A percentile compares a stretch with the other conserved stretches of the same genome.
phyloP scores from a whole-genome alignment of 352 stramenopile species.

The Phytophthora fragariae region DNA sequence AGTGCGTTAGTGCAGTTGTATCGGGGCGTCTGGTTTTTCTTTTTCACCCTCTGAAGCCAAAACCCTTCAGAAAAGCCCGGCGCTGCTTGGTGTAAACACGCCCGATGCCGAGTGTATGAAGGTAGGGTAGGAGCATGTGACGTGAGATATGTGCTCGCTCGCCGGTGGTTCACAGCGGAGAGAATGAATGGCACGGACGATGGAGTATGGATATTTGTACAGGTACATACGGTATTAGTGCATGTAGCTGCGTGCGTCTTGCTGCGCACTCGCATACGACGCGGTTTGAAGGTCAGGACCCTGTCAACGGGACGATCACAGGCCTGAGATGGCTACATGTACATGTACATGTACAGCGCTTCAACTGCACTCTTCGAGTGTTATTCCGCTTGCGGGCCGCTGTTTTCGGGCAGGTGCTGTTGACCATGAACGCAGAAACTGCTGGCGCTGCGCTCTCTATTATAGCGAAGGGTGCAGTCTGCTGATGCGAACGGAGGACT shows the following conservation, averaged over 20 bases:
- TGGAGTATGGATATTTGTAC: too few relatives aligned
- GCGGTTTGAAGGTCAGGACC: background rate
- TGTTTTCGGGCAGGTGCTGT: background rate
- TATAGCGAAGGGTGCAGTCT: too few relatives aligned
- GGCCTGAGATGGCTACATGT: constrained; percentile 14
- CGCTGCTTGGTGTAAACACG: constrained; percentile 3
- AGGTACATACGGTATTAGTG: too few relatives aligned
- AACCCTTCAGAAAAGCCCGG: constrained; percentile 18
- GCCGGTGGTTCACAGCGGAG: too few relatives aligned
- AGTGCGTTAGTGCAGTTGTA: constrained; percentile 9
- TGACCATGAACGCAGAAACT: background rate
- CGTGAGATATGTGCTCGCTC: background rate
- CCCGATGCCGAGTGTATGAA: background rate
- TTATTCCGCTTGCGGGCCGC: background rate
- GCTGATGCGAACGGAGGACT: too few relatives aligned
- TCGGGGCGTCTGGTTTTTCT: constrained; percentile 12
- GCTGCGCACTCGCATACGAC: too few relatives aligned
- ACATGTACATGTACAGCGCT: background rate
- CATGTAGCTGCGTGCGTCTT: background rate
- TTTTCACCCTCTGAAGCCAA: background rate
- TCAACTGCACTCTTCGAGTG: background rate
- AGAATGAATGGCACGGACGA: too few relatives aligned
- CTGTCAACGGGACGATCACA: constrained; percentile 25
- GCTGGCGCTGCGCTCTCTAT: background rate
- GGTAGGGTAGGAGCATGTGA: background rate